Evolutionary conservation across 257 asterid species (phyloP).

Genomic region (Salvia rosmarinus): DNA sequence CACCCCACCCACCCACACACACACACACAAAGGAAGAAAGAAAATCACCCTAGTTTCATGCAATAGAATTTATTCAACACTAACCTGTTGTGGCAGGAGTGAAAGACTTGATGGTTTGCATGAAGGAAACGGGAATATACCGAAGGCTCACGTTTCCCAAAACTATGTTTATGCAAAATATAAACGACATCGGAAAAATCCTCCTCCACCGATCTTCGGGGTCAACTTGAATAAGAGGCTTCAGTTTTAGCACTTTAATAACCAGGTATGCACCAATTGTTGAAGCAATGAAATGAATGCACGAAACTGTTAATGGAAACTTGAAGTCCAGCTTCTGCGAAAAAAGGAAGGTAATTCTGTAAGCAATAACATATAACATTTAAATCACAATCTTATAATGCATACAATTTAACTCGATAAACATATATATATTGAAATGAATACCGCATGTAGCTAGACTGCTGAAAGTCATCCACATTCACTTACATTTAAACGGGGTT

Average conservation of each 20-base stretch:
- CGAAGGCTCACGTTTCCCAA: slow-evolving; percentile 81
- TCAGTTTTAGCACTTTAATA: slow-evolving; percentile 67
- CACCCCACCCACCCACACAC: too few species aligned
- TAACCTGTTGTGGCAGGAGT: slow-evolving; percentile 88
- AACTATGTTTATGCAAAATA: slow-evolving; percentile 77
- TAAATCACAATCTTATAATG: not conserved
- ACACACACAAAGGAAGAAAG: too few species aligned
- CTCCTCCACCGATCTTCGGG: slow-evolving; percentile 80
- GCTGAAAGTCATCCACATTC: slow-evolving; percentile 10
- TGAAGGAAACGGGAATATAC: slow-evolving; percentile 80
- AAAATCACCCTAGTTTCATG: not conserved
- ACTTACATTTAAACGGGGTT: slow-evolving; percentile 13
- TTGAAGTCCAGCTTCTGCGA: slow-evolving; percentile 68
- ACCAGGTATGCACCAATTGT: slow-evolving; percentile 68
- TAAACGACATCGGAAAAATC: slow-evolving; percentile 80
- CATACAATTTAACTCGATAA: slow-evolving; percentile 1
- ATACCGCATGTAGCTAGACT: not conserved
- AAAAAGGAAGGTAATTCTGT: not conserved
- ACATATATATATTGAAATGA: slow-evolving; percentile 9
- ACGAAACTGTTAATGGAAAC: slow-evolving; percentile 67
- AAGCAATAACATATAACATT: slow-evolving; percentile 13
- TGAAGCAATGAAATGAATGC: slow-evolving; percentile 70
- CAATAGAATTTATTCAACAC: slow-evolving; percentile 25
- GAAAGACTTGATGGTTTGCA: slow-evolving; percentile 86
- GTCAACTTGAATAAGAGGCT: slow-evolving; percentile 69